Conservation (phyloP, 345 rosid genomes). For the Ceriops tagal region DNA sequence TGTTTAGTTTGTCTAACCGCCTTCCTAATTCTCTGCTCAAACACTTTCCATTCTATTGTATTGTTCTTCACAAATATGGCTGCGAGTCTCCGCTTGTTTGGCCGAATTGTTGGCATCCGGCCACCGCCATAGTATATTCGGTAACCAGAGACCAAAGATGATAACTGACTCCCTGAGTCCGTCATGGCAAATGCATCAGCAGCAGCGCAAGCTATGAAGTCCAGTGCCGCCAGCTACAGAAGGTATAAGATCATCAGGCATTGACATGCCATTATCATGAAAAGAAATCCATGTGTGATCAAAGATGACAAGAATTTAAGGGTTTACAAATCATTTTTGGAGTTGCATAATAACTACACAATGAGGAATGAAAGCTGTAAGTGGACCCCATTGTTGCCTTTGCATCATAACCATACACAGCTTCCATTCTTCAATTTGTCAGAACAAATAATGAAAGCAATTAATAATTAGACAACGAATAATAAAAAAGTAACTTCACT, state of each 20-base stretch:
- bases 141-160: conserved; percentile 84
- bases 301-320: background rate
- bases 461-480: too few relatives aligned
- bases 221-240: conserved; percentile 86
- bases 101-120: conserved; percentile 85
- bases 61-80: conserved; percentile 67
- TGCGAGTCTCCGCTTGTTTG: conserved; percentile 75
- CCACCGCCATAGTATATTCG: conserved; percentile 86
- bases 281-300: background rate
- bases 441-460: too few relatives aligned
- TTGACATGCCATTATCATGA: background rate
- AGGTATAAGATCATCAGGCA: conserved; percentile 1
- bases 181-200: conserved; percentile 94
- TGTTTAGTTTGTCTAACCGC: conserved; percentile 92
- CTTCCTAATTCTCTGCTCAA: conserved; percentile 88
- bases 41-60: conserved; percentile 79
- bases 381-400: too few relatives aligned
- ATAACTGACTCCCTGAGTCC: conserved; percentile 89
- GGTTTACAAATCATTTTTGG: background rate
- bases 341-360: background rate
- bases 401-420: too few relatives aligned
- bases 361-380: background rate
- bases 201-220: conserved; percentile 81
- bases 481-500: background rate
- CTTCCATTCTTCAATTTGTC: too few relatives aligned